Evolutionary conservation across 495 filamentous ascomycete species (phyloP), one percentile per base, ranked within the genome.

Genomic region (Arthonia radiata): DNA sequence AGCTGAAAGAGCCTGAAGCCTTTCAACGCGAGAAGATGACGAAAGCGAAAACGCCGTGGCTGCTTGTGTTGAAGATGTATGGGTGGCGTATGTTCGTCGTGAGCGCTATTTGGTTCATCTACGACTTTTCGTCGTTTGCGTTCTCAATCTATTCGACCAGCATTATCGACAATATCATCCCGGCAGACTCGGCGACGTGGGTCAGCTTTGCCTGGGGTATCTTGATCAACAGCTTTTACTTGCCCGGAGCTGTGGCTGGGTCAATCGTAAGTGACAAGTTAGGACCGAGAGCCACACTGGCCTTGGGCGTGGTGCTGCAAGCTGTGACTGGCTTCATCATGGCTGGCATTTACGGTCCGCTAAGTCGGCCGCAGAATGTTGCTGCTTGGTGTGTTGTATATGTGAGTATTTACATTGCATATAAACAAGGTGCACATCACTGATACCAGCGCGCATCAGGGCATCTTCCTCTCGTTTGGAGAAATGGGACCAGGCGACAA

Each of bases 401-500:
- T 32, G 66, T 57, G 54, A n/a, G n/a, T n/a, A n/a, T n/a, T n/a
- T n/a, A n/a, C n/a, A n/a, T n/a, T n/a, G n/a, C n/a, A n/a, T n/a
- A n/a, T n/a, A n/a, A n/a, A n/a, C n/a, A n/a, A n/a, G 19, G 11
- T 28, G 15, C 28, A 19, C 4, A 18, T 19, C 17, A 12, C 14
- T 21, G 14, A n/a, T 17, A n/a, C n/a, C n/a, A n/a, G n/a, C n/a
- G n/a, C n/a, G 9, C 15, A 14, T 5, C 56, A 57, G 36, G 70
- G 79, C 21, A 63, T 93, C 37, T 91, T 93, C 54, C 55, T 76
- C 2, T 64, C 67, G 0, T 60, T 91, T 5, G 82, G 81, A 14
- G 81, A 92, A 45, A 40, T 82, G 23, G 82, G 81, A 0, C 79
- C 82, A 0, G 82, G 81, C 15, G 70, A 93, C 49, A 91, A 91